Conservation (phyloP, 305 asterid species). For the Petunia hybrid region DNA sequence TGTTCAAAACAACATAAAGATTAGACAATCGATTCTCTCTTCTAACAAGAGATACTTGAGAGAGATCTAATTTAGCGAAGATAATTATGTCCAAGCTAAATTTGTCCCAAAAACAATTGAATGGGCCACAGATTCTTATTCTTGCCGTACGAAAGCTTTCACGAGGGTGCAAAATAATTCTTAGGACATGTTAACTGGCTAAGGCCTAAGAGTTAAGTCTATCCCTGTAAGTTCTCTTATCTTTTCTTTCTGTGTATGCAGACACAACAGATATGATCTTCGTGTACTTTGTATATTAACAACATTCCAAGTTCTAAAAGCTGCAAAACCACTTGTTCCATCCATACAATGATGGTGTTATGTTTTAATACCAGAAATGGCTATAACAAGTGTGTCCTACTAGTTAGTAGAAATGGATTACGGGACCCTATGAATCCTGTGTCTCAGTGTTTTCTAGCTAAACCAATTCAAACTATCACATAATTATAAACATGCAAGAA, state of each 20-base stretch:
- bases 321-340: slow-evolving; percentile 37
- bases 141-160: background rate
- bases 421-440: slow-evolving; percentile 39
- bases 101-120: background rate
- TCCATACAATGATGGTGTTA: slow-evolving; percentile 51
- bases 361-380: slow-evolving; percentile 35
- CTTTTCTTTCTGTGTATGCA: slow-evolving; percentile 2
- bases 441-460: background rate
- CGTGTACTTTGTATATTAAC: slow-evolving; percentile 35
- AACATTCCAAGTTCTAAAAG: slow-evolving; percentile 48
- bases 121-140: slow-evolving; percentile 5
- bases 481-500: background rate
- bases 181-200: background rate
- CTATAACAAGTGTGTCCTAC: slow-evolving; percentile 36
- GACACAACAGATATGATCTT: background rate
- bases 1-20: too few relatives aligned
- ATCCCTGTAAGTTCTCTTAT: background rate
- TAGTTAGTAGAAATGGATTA: background rate
- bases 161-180: slow-evolving; percentile 6
- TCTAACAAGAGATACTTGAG: too few relatives aligned
- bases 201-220: background rate
- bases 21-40: too few relatives aligned
- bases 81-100: too few relatives aligned
- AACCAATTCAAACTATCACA: background rate
- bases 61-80: too few relatives aligned